Evolutionary conservation across 1,284 basidiomycete species (phyloP).

Genomic region (Ustilago esculenta): DNA sequence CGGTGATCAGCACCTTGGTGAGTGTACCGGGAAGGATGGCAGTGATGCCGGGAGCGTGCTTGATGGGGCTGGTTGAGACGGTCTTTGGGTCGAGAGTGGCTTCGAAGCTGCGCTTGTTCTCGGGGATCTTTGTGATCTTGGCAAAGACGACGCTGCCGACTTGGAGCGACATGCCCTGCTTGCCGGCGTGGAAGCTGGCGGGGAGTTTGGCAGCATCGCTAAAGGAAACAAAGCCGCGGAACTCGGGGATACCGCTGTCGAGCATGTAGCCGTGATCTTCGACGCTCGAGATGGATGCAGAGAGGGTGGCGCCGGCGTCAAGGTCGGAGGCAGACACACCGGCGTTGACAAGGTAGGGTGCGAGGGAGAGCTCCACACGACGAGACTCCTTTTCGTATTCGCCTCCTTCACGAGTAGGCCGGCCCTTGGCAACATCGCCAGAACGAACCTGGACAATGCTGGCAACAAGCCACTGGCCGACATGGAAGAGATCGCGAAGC

Average conservation of each 20-base stretch:
- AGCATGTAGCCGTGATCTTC: conserved; percentile 96
- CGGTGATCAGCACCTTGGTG: conserved; percentile 85
- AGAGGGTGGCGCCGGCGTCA: conserved; percentile 66
- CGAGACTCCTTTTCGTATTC: conserved; percentile 62
- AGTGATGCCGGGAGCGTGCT: conserved; percentile 70
- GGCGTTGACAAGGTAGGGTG: conserved; percentile 85
- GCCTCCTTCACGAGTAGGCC: conserved; percentile 69
- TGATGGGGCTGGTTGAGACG: conserved; percentile 45
- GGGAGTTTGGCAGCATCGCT: conserved; percentile 49
- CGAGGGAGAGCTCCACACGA: conserved; percentile 82
- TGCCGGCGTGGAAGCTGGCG: conserved; percentile 38
- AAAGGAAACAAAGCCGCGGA: conserved; percentile 64
- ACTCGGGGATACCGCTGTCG: conserved; percentile 74
- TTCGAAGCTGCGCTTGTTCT: conserved; percentile 65
- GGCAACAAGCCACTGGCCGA: conserved; percentile 86
- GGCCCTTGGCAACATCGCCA: conserved; percentile 73
- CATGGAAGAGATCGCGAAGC: conserved; percentile 75
- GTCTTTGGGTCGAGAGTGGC: conserved; percentile 59
- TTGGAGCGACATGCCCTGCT: conserved; percentile 54
- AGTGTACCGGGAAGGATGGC: conserved; percentile 87
- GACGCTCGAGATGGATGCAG: conserved; percentile 72
- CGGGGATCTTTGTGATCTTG: conserved; percentile 63
- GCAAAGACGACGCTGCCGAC: conserved; percentile 65
- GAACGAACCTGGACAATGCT: conserved; percentile 77
- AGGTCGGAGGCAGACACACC: conserved; percentile 84